Base-by-base conservation (phyloP, 106 monocot genomes). In the Acorus calamus region DNA sequence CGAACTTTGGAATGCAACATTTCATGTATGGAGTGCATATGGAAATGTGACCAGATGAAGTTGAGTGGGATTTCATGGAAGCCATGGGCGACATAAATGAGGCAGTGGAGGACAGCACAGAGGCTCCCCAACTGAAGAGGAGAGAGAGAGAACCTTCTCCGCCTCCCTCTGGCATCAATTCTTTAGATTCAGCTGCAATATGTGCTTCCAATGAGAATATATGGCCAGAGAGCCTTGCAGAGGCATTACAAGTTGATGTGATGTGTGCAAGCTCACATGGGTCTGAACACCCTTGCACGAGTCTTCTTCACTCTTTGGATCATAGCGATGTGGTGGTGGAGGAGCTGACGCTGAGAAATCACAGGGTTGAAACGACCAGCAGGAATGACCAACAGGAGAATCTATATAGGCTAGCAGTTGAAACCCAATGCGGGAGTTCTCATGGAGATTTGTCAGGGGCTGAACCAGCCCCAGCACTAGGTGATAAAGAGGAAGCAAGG, bases 331-430 rank as follows among this genome's bases (percentile, higher is more conserved):
- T 70, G 7, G 50, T 45, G 47, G 83, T 82, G 57, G 89, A 89
- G 74, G 89, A 89, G 63, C 72, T 86, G 61, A 89, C 79, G 0
- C 14, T 84, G 63, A 79, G 70, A 4, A 84, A 86, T 56, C 83
- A 66, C 63, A 78, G 68, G 55, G 83, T 86, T 65, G 80, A 62
- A 45, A 73, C 65, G 42, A 4, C 51, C 44, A 6, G 62, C 7
- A 76, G 69, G 71, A 77, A 70, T 56, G 68, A 76, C n/a, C 47
- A 71, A 5, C 88, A 85, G 88, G 63, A 57, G 42, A 82, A 83
- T 74, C 80, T 80, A 3, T 65, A 73, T 8, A 79, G 73, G 66
- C 14, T 82, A 6, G 70, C 74, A 3, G 66, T 64, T 69, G 67
- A 28, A 55, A 70, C 49, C 71, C 46, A 69, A 61, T 59, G 69